Conservation (phyloP, 148 eudicot species). For the Silene latifolia region DNA sequence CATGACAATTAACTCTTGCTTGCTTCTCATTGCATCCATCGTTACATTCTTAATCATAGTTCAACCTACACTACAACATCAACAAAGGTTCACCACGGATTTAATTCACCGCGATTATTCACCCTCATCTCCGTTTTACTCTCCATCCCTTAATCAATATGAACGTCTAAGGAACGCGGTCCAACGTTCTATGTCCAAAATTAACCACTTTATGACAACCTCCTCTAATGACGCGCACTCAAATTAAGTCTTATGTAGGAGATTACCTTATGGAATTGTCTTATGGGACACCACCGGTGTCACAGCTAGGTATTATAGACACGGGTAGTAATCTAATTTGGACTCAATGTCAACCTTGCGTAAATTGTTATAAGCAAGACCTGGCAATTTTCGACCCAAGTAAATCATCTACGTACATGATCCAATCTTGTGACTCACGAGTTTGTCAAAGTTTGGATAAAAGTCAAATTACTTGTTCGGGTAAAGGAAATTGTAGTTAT, state of each 20-base stretch:
- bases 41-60: no score
- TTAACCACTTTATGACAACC: background rate
- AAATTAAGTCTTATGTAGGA: background rate
- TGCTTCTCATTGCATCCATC: no score
- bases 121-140: slow-evolving; percentile 33
- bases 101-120: slow-evolving; percentile 48
- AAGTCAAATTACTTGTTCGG: background rate
- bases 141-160: slow-evolving; percentile 22
- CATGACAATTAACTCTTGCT: no score
- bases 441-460: background rate
- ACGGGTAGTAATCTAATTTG: slow-evolving; percentile 31
- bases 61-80: no score
- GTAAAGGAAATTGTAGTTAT: slow-evolving; percentile 25
- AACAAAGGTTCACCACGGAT: slow-evolving; percentile 35
- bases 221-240: slow-evolving; percentile 14
- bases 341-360: slow-evolving; percentile 28
- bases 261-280: slow-evolving; percentile 30
- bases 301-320: slow-evolving; percentile 17
- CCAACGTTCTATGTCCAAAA: slow-evolving; percentile 30
- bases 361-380: slow-evolving; percentile 11
- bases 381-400: slow-evolving; percentile 22
- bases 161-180: slow-evolving; percentile 27
- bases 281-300: slow-evolving; percentile 26
- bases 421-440: slow-evolving; percentile 12
- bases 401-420: slow-evolving; percentile 14